A percentile compares a stretch with the other conserved stretches of the same genome.
Conservation (phyloP, 2,329 filamentous ascomycete genomes). For the Cladosporium sp. region DNA sequence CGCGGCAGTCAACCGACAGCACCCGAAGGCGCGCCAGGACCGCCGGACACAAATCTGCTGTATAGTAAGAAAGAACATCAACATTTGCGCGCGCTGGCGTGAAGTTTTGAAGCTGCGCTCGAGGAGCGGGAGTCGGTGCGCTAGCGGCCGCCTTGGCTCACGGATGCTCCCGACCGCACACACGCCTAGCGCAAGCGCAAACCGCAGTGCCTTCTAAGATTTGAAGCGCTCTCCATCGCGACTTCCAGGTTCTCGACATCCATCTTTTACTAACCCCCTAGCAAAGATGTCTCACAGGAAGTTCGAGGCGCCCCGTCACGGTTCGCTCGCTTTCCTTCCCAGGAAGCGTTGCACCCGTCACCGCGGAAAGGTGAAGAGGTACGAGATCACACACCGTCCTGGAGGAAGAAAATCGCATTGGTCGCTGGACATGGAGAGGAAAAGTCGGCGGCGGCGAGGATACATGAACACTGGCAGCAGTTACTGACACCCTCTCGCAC, state of each 20-base stretch:
- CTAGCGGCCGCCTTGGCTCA: background rate
- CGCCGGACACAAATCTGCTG: constrained; percentile 81
- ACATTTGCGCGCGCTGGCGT: background rate
- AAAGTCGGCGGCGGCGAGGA: constrained; percentile 22
- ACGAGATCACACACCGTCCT: constrained; percentile 39
- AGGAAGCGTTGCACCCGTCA: constrained; percentile 89
- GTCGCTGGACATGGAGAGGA: background rate
- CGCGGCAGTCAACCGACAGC: constrained; percentile 75
- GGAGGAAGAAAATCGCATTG: constrained; percentile 5
- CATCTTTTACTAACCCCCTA: constrained; percentile 18
- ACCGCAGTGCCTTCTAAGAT: constrained; percentile 11
- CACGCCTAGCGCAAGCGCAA: constrained; percentile 13
- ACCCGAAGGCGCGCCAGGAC: constrained; percentile 62
- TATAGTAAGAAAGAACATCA: constrained; percentile 42
- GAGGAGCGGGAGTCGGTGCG: background rate
- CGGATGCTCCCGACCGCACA: background rate
- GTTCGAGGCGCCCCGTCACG: constrained; percentile 91
- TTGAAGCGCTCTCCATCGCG: background rate
- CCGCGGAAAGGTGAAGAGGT: constrained; percentile 98
- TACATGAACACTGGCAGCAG: background rate
- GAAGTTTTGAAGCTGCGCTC: constrained; percentile 19
- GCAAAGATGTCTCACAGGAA: constrained; percentile 61
- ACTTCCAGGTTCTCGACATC: constrained; percentile 15
- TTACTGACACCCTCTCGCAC: constrained; percentile 28
- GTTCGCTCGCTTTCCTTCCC: constrained; percentile 63